Evolutionary conservation across 2,329 filamentous ascomycete genomes (phyloP).

Genomic region (Colletotrichum australisinense): DNA sequence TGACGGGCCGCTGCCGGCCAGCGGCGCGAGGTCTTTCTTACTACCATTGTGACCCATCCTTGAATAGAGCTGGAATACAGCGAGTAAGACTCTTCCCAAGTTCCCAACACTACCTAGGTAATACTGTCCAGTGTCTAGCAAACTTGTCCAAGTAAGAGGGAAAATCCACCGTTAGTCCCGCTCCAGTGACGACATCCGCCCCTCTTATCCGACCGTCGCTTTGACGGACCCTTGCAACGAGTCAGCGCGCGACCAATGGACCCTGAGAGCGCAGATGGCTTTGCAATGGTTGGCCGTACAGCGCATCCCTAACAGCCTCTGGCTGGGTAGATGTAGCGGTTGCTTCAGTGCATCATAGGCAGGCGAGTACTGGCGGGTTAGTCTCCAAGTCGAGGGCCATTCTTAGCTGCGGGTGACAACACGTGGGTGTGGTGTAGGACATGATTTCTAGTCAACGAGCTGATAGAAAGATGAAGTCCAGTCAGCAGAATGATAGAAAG

Average conservation of each 20-base stretch:
- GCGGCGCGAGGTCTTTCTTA: too few relatives aligned
- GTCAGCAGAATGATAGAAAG: too few relatives aligned
- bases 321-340: too few relatives aligned
- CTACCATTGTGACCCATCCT: neutral
- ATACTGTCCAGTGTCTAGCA: neutral
- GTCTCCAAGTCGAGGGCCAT: neutral
- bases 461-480: too few relatives aligned
- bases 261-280: neutral
- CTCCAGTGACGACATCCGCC: constrained; percentile 15
- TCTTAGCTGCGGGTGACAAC: neutral
- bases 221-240: neutral
- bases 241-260: neutral
- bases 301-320: too few relatives aligned
- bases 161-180: neutral
- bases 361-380: too few relatives aligned
- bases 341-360: too few relatives aligned
- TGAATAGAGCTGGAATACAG: neutral
- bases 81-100: too few relatives aligned
- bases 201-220: neutral
- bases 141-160: neutral
- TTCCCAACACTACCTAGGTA: neutral
- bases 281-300: too few relatives aligned
- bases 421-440: neutral
- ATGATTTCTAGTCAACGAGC: too few relatives aligned
- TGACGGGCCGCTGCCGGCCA: constrained; percentile 80